phyloP scores from a whole-genome alignment of 345 rosid species.

The Gossypium longicalyx region DNA sequence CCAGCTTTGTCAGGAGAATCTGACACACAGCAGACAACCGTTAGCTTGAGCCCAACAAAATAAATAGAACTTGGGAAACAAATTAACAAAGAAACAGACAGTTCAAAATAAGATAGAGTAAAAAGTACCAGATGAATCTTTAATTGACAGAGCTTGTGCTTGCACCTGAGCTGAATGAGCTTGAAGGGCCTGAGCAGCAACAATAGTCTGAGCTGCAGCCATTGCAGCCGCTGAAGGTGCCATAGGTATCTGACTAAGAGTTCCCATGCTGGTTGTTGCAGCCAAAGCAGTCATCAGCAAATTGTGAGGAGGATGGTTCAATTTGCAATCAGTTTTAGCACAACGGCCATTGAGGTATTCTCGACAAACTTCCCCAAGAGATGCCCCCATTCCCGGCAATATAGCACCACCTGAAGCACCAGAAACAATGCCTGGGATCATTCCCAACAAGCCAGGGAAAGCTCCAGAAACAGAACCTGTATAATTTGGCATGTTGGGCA shows the following conservation, averaged over 20 bases:
- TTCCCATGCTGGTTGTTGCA: constrained; percentile 87
- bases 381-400: constrained; percentile 92
- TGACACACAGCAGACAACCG: constrained; percentile 23
- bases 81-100: not conserved
- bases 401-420: constrained; percentile 96
- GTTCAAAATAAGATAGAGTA: not conserved
- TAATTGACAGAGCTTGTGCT: constrained; percentile 69
- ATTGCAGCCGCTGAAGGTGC: constrained; percentile 99
- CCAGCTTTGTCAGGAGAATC: constrained; percentile 57
- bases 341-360: constrained; percentile 92
- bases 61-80: not conserved
- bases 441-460: constrained; percentile 84
- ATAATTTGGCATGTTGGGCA: constrained; percentile 99
- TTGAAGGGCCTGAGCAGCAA: constrained; percentile 99
- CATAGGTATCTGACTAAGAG: constrained; percentile 91
- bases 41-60: not conserved
- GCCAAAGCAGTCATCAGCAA: constrained; percentile 93
- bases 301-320: constrained; percentile 89
- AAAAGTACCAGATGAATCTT: constrained; percentile 58
- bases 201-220: constrained; percentile 99
- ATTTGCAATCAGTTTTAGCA: constrained; percentile 70
- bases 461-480: constrained; percentile 94
- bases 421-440: constrained; percentile 86
- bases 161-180: constrained; percentile 99
- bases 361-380: constrained; percentile 92